These are phyloP conservation scores for Lactarius trivialis DNA, from an alignment of 768 basidiomycete genomes.

Conservation along the genomic window DNA sequence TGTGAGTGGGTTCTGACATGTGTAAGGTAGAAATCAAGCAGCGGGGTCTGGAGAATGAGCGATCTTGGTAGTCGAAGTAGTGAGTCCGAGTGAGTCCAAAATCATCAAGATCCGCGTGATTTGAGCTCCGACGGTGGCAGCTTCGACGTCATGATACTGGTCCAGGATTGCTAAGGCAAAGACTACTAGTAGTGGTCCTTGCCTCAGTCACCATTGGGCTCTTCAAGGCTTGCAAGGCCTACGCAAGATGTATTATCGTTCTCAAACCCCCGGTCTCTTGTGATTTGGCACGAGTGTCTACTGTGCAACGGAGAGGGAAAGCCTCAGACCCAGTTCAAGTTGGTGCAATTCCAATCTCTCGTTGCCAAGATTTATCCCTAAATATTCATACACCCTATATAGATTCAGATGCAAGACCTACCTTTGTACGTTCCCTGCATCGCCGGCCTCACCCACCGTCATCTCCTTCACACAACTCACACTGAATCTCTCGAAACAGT, in stretches of 20 bases:
- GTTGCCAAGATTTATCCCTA: conserved; percentile 63
- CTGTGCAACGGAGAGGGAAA: not conserved
- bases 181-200: not conserved
- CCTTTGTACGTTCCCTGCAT: conserved; percentile 65
- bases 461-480: not conserved
- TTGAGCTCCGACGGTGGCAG: too few relatives aligned
- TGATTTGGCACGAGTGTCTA: conserved; percentile 64
- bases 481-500: conserved; percentile 42
- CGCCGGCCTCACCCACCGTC: not conserved
- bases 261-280: conserved; percentile 45
- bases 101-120: too few relatives aligned
- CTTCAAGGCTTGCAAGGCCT: conserved; percentile 10
- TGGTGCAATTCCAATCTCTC: conserved; percentile 53
- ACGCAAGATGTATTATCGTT: conserved; percentile 7
- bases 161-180: too few relatives aligned
- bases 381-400: conserved; percentile 72
- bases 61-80: too few relatives aligned
- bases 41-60: too few relatives aligned
- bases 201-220: not conserved
- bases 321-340: conserved; percentile 34
- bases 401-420: conserved; percentile 59
- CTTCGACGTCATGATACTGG: too few relatives aligned
- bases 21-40: too few relatives aligned
- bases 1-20: too few relatives aligned
- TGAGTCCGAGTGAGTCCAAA: too few relatives aligned